Evolutionary conservation across 352 stramenopile species (phyloP).

Genomic region (Halophytophthora batemanensis): DNA sequence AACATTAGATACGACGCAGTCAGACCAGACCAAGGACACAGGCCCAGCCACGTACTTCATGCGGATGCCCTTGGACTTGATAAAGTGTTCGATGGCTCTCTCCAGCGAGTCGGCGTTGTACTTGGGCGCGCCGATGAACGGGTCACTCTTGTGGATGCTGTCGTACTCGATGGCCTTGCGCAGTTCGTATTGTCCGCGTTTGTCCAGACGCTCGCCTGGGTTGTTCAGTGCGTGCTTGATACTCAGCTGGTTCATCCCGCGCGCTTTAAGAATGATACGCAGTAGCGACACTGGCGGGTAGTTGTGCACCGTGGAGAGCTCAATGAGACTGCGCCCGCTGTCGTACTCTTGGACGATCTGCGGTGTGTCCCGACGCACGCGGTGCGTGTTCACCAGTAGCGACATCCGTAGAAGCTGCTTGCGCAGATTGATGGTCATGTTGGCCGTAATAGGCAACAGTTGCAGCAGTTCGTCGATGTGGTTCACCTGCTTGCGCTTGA

Average conservation of each 20-base stretch:
- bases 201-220: conserved; percentile 47
- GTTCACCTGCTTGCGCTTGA: conserved; percentile 80
- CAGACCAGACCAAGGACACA: background rate
- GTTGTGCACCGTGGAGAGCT: conserved; percentile 70
- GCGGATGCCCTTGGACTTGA: conserved; percentile 69
- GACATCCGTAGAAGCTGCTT: conserved; percentile 86
- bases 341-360: conserved; percentile 72
- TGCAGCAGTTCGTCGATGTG: conserved; percentile 77
- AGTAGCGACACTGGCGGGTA: conserved; percentile 83
- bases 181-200: conserved; percentile 71
- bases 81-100: conserved; percentile 65
- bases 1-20: background rate
- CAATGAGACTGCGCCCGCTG: conserved; percentile 72
- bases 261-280: conserved; percentile 71
- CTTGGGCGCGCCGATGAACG: conserved; percentile 60
- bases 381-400: conserved; percentile 83
- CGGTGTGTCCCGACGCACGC: conserved; percentile 54
- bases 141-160: conserved; percentile 83
- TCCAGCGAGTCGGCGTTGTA: conserved; percentile 80
- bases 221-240: conserved; percentile 60
- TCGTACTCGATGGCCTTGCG: conserved; percentile 72
- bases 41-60: conserved; percentile 51
- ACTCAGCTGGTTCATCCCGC: conserved; percentile 54
- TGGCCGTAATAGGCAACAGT: conserved; percentile 85
- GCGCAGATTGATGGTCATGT: conserved; percentile 84